These are phyloP conservation scores for Alternaria viburni DNA, from an alignment of 2,329 filamentous ascomycete species.

Conservation along the genomic window DNA sequence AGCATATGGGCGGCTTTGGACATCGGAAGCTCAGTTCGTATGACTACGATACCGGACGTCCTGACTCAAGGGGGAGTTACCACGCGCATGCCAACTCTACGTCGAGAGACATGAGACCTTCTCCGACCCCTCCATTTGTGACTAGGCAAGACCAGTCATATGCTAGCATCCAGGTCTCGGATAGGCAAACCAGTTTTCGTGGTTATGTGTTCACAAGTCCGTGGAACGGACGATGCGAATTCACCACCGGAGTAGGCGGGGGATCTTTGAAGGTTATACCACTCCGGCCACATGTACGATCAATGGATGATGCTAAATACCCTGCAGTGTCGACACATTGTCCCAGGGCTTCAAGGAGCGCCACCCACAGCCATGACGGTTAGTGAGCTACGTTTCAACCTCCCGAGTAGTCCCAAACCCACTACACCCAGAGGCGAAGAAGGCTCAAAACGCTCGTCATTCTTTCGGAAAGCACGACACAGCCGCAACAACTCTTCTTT, in stretches of 20 bases:
- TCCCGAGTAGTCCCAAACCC: constrained; percentile 63
- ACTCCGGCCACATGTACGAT: not conserved
- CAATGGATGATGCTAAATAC: not conserved
- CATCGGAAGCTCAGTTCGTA: constrained; percentile 45
- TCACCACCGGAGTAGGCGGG: constrained; percentile 77
- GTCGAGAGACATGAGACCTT: constrained; percentile 20
- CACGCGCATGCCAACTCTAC: constrained; percentile 16
- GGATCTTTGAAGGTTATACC: constrained; percentile 65
- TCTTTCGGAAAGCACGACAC: constrained; percentile 41
- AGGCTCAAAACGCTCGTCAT: constrained; percentile 41
- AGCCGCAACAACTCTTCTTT: constrained; percentile 38
- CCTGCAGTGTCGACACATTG: constrained; percentile 69
- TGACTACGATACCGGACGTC: constrained; percentile 31
- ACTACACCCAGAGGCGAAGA: constrained; percentile 42
- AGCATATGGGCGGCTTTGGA: constrained; percentile 49
- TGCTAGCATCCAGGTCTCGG: constrained; percentile 47
- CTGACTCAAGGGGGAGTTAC: constrained; percentile 31
- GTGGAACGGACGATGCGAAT: constrained; percentile 88
- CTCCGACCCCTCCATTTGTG: constrained; percentile 23
- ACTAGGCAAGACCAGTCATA: constrained; percentile 37
- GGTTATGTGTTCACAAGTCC: constrained; percentile 81
- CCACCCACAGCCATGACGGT: constrained; percentile 58
- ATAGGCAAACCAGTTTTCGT: constrained; percentile 60
- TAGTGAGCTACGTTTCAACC: constrained; percentile 89
- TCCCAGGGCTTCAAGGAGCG: constrained; percentile 56